Conservation (phyloP, 305 asterid species). For the Fraxinus albicans region DNA sequence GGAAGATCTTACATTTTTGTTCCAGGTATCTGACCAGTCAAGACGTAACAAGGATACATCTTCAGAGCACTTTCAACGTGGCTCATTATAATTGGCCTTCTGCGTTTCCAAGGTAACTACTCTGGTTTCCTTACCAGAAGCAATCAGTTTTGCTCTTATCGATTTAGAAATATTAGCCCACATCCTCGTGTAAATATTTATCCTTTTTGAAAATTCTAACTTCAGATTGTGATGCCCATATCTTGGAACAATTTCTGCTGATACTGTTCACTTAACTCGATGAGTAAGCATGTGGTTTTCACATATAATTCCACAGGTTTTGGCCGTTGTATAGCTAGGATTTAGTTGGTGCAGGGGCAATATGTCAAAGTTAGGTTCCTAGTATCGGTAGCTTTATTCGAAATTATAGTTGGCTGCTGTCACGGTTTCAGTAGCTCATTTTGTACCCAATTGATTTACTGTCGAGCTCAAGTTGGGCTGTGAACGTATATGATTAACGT, state of each 20-base stretch:
- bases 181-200: conserved; percentile 22
- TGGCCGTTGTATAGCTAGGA: background rate
- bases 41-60: background rate
- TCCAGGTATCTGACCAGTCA: conserved; percentile 38
- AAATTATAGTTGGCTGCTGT: background rate
- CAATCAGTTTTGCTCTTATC: conserved; percentile 26
- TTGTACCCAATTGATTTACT: background rate
- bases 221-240: background rate
- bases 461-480: background rate
- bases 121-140: conserved; percentile 9
- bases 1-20: conserved; percentile 81
- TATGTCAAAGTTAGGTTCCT: background rate
- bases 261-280: background rate
- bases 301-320: background rate
- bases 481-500: background rate
- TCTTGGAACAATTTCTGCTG: conserved; percentile 15
- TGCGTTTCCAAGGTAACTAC: background rate
- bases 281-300: background rate
- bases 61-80: background rate
- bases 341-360: background rate
- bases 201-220: conserved; percentile 20
- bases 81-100: background rate
- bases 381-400: background rate
- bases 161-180: conserved; percentile 14
- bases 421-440: background rate